Evolutionary conservation across 176 grass and related monocot species (phyloP).

Genomic region (Microstegium vimineum): DNA sequence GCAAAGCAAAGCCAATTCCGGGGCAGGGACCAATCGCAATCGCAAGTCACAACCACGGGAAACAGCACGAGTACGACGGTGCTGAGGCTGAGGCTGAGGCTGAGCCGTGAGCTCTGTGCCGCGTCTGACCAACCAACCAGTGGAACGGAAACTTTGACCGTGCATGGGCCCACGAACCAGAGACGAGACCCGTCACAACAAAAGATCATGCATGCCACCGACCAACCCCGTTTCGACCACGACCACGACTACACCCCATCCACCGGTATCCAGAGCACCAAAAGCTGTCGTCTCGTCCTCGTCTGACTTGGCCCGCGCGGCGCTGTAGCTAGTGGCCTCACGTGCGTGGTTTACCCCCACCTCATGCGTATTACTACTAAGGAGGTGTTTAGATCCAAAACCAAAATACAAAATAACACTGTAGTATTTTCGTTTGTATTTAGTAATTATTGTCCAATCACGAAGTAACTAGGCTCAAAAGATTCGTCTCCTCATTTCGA

Average conservation of each 20-base stretch:
- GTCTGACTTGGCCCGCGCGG: background rate
- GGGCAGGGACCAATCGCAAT: no score
- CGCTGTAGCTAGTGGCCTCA: slow-evolving; percentile 7
- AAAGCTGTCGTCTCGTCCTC: background rate
- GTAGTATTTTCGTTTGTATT: no score
- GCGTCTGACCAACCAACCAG: background rate
- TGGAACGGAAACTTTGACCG: background rate
- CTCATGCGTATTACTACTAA: no score
- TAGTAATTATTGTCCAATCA: no score
- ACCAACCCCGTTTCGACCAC: background rate
- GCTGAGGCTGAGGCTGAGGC: background rate
- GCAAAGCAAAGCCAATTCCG: background rate
- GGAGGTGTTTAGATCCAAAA: no score
- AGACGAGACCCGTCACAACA: background rate
- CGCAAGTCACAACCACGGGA: no score
- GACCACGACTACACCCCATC: background rate
- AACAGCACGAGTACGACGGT: no score
- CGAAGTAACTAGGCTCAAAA: no score
- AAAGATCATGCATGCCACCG: background rate
- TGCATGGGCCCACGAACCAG: background rate
- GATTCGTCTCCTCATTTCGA: no score
- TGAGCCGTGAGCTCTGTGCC: background rate
- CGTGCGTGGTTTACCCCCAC: background rate
- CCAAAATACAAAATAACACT: no score
- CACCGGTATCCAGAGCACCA: background rate